phyloP scores from a whole-genome alignment of 345 rosid species.

The Sonneratia caseolaris region DNA sequence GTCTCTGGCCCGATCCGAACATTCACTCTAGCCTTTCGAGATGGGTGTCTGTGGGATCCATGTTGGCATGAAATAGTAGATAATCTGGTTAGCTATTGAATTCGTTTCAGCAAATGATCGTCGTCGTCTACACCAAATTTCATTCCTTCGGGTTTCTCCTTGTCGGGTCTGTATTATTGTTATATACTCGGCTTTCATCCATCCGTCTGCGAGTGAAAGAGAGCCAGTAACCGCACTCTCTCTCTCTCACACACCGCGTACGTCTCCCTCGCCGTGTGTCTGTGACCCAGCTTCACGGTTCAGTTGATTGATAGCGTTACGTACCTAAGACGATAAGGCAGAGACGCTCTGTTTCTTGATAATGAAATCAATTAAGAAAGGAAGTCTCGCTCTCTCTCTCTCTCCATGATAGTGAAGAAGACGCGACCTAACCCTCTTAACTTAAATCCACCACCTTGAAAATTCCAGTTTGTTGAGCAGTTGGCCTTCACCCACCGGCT shows the following conservation, averaged over 20 bases:
- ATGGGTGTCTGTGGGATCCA: no score
- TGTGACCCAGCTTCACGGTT: not conserved
- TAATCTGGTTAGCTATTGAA: no score
- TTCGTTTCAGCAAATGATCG: no score
- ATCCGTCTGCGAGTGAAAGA: no score
- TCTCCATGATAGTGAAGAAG: not conserved
- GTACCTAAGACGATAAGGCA: no score
- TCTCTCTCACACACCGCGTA: no score
- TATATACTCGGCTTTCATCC: not conserved
- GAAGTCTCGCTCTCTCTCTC: not conserved
- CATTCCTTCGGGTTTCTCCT: not conserved
- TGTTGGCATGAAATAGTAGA: no score
- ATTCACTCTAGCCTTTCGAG: no score
- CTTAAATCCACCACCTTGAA: not conserved
- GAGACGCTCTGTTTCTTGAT: not conserved
- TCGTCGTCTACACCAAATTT: no score
- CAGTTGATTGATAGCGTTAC: not conserved
- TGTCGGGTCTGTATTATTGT: not conserved
- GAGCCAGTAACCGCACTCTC: no score
- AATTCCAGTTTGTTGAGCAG: slow-evolving; percentile 1
- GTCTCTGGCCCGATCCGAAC: no score
- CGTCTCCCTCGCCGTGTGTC: not conserved
- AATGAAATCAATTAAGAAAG: not conserved
- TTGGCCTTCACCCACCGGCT: slow-evolving; percentile 9
- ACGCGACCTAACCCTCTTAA: not conserved